Percentiles rank a stretch among this genome's conserved stretches.
Conservation (phyloP, 768 basidiomycete genomes). For the Pleurotus tuoliensis region DNA sequence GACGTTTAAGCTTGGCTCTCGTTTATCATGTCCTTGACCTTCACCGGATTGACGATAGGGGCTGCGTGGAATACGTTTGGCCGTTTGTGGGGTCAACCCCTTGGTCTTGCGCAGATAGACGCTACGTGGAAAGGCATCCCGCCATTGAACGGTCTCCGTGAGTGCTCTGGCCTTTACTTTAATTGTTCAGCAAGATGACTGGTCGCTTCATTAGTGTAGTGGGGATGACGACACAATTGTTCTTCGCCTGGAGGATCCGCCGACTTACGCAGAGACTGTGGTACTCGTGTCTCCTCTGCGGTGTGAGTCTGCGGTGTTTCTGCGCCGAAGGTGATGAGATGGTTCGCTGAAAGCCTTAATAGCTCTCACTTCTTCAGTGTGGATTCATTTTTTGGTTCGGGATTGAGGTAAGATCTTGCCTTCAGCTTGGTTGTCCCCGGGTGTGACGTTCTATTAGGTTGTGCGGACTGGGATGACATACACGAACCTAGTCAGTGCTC, state of each 20-base stretch:
- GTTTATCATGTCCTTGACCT: conserved; percentile 5
- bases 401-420: background rate
- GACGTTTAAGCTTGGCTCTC: conserved; percentile 10
- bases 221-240: conserved; percentile 9
- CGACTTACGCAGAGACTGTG: conserved; percentile 1
- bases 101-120: conserved; percentile 3
- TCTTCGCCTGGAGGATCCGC: conserved; percentile 12
- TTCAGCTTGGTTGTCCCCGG: background rate
- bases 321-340: background rate
- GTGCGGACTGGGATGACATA: background rate
- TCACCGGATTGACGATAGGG: conserved; percentile 12
- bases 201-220: background rate
- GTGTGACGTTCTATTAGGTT: background rate
- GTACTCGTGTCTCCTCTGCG: conserved; percentile 7
- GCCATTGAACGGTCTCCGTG: background rate
- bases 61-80: conserved; percentile 14
- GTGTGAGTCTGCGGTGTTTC: background rate
- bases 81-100: conserved; percentile 14
- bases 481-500: background rate
- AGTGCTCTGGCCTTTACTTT: conserved; percentile 3
- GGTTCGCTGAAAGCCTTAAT: background rate
- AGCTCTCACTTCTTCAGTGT: background rate
- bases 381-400: background rate
- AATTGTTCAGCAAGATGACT: no score
- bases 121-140: conserved; percentile 11